Conservation (phyloP, 2,329 filamentous ascomycete genomes). For the Didymella segeticola region DNA sequence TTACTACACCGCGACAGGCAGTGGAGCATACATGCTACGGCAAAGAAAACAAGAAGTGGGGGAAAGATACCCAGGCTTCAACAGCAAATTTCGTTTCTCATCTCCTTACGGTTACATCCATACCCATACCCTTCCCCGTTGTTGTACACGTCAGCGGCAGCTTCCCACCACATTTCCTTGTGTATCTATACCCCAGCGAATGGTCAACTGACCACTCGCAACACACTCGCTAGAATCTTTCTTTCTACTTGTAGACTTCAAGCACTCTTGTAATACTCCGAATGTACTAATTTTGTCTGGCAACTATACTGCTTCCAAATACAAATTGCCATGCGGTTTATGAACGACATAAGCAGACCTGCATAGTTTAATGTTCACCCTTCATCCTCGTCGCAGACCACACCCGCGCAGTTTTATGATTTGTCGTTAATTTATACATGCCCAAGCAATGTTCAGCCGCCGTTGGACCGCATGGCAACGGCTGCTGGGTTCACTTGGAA, state of each 20-base stretch:
- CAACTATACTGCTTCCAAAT: background rate
- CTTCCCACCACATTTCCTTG: slow-evolving; percentile 18
- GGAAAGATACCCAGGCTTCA: slow-evolving; percentile 16
- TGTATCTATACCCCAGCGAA: slow-evolving; percentile 14
- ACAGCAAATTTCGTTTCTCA: slow-evolving; percentile 15
- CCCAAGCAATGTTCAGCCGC: slow-evolving; percentile 4
- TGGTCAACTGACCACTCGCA: slow-evolving; percentile 6
- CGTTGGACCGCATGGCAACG: slow-evolving; percentile 11
- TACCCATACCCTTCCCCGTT: slow-evolving; percentile 7
- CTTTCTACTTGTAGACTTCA: slow-evolving; percentile 20
- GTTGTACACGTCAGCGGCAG: slow-evolving; percentile 8
- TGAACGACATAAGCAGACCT: too few relatives aligned
- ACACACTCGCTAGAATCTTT: slow-evolving; percentile 19
- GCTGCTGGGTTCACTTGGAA: slow-evolving; percentile 3
- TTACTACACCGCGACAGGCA: background rate
- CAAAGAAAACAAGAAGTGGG: slow-evolving; percentile 7
- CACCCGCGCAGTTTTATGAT: background rate
- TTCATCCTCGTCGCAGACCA: background rate
- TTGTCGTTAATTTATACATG: slow-evolving; percentile 15
- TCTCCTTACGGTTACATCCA: slow-evolving; percentile 13
- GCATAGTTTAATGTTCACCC: background rate
- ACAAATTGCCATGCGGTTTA: background rate
- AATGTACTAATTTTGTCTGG: slow-evolving; percentile 17
- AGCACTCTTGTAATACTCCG: slow-evolving; percentile 18
- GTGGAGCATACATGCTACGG: background rate